Percentiles rank a stretch among this genome's conserved stretches.
phyloP scores from a whole-genome alignment of 768 basidiomycete species.

The Leccinum ochraceum region DNA sequence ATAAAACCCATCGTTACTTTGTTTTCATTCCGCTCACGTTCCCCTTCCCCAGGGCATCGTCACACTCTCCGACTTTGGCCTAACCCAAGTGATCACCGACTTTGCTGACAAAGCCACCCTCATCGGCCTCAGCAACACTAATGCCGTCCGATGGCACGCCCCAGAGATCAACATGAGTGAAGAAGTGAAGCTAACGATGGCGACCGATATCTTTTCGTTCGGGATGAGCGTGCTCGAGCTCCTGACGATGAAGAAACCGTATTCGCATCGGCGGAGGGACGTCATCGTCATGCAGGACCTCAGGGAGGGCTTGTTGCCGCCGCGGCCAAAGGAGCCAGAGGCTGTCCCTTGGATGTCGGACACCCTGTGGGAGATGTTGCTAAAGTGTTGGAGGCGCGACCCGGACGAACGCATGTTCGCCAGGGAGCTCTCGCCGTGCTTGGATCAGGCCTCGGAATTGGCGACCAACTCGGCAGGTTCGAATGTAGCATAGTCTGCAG shows the following conservation, averaged over 20 bases:
- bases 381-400: conserved; percentile 46
- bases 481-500: background rate
- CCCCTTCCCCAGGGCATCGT: conserved; percentile 45
- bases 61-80: conserved; percentile 63
- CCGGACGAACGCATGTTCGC: conserved; percentile 43
- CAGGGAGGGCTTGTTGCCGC: conserved; percentile 40
- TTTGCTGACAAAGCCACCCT: conserved; percentile 51
- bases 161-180: conserved; percentile 57
- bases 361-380: conserved; percentile 47
- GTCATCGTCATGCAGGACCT: conserved; percentile 51
- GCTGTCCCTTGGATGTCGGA: conserved; percentile 45
- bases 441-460: conserved; percentile 14
- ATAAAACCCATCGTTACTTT: background rate
- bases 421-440: conserved; percentile 31
- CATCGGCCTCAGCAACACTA: conserved; percentile 45
- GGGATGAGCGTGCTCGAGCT: conserved; percentile 64
- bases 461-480: background rate
- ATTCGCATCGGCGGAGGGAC: conserved; percentile 49
- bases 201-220: conserved; percentile 57
- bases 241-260: conserved; percentile 52
- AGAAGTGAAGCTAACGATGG: conserved; percentile 42
- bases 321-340: conserved; percentile 40
- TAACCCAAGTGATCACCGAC: conserved; percentile 61
- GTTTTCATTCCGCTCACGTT: background rate
- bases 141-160: conserved; percentile 59